Base-by-base conservation (phyloP, 495 filamentous ascomycete genomes). In the Mycothermus thermophilus region DNA sequence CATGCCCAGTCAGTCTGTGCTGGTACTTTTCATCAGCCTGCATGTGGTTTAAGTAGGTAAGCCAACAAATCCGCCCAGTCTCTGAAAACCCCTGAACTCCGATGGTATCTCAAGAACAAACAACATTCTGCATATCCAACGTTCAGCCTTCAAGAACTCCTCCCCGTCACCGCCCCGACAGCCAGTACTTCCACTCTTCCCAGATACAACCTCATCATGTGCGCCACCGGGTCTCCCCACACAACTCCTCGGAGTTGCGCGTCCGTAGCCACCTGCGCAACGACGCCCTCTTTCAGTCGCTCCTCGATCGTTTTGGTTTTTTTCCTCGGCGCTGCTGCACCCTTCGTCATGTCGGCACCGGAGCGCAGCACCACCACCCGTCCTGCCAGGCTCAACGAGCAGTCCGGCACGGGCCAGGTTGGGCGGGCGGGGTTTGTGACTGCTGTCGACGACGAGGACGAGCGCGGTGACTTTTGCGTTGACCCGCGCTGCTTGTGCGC, bases 201-300 rank as follows among this genome's bases (percentile, higher is more conserved):
- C 16, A 68, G 62, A 57, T 90, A 90, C 26, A 86, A 40, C 51
- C 60, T 69, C 82, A 90, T 88, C 50, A 72, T 67, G 53, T 90
- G 83, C 57, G 73, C 77, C 10, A 83, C 56, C 0, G 79, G 80
- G 51, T 90, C 83, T 0, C 83, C 83, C 66, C 82, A 90, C 0
- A 90, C 61, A 8, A 80, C 68, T 2, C 60, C 63, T 18, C 75
- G 57, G 15, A 90, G 55, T 41, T 75, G 54, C 29, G 74, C 67
- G 52, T 86, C 76, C n/a, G 62, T 71, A 2, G 71, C 64, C 11
- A 71, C 57, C 36, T 72, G 74, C 13, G 79, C 81, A 30, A 72
- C 67, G 1, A 79, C 62, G 4, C 66, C 66, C 29, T 75, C 65
- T 27, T 52, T 55, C 15, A 58, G 36, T 25, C 50, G 41, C 42